Evolutionary conservation across 345 rosid species (phyloP), one percentile per base, ranked within the genome.

Genomic region (Limnanthes douglasii): DNA sequence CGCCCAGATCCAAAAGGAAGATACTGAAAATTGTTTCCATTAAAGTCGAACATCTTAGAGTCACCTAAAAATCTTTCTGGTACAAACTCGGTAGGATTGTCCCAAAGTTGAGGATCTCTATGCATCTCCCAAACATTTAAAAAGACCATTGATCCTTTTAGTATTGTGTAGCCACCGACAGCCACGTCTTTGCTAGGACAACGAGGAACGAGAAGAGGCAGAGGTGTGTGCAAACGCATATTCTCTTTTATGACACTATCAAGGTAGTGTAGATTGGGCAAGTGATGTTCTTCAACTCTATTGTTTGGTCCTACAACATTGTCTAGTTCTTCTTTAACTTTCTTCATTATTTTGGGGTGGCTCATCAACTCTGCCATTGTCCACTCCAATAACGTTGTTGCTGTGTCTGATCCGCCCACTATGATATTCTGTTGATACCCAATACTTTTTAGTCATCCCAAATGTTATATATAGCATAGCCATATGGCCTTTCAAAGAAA

Each of bases 1-100:
- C 69, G 54, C 4, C 65, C 69, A 0, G 73, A 62, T 7, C 79
- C 79, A 23, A 75, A 71, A 0, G 79, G 73, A 13, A 71, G 31
- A 30, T 56, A 62, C 24, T 34, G 33, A 19, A 59, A 59, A 16
- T 64, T 50, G 15, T 58, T 63, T 0, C 84, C 78, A 24, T 64
- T 69, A 25, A 22, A 56, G 14, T 51, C 40, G 9, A 26, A 20
- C 0, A 30, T 7, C 12, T 32, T 16, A 0, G 53, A 16, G 19
- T 28, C 53, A 4, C 46, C 48, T 6, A 67, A 28, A 44, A 70
- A 75, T 39, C 75, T 68, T 16, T 70, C 64, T 0, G 76, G 79
- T 11, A 17, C 45, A 15, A 70, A 75, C 24, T 65, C 66, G 6
- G 34, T 41, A 3, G 71, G 76, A 7, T 44, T 28, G 5, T 62